phyloP scores from a whole-genome alignment of 2,329 filamentous ascomycete genomes.

The Claviceps sp. region DNA sequence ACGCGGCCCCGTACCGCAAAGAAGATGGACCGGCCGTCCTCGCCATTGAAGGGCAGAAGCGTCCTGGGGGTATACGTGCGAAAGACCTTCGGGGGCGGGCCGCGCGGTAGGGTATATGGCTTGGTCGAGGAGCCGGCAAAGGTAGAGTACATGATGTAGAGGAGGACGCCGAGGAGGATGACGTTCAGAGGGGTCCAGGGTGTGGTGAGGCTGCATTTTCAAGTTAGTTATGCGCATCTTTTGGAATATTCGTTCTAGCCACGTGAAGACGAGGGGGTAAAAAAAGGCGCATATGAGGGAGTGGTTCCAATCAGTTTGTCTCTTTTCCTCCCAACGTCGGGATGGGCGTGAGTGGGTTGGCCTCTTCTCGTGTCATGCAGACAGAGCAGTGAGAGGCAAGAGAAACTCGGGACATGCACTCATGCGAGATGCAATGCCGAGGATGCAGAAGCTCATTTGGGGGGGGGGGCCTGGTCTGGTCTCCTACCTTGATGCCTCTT shows the following conservation, averaged over 20 bases:
- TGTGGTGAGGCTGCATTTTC: conserved; percentile 12
- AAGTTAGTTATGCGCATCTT: too few species aligned
- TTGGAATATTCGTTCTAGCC: neutral
- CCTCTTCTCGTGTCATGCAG: too few species aligned
- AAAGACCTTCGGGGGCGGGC: conserved; percentile 48
- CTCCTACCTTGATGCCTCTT: conserved; percentile 25
- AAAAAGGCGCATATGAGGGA: neutral
- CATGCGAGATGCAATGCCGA: neutral
- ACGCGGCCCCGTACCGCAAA: conserved; percentile 83
- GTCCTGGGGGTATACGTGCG: conserved; percentile 61
- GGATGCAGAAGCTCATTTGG: neutral
- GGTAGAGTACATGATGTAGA: conserved; percentile 43
- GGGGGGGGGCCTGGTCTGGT: neutral
- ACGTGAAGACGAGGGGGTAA: neutral
- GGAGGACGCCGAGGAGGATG: conserved; percentile 40
- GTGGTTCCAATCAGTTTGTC: neutral
- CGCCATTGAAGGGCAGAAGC: conserved; percentile 76
- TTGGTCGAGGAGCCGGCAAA: conserved; percentile 37
- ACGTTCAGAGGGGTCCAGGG: conserved; percentile 50
- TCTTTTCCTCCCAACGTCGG: neutral
- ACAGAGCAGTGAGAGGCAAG: too few species aligned
- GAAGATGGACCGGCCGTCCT: conserved; percentile 61
- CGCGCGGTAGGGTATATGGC: conserved; percentile 30
- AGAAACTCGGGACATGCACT: too few species aligned
- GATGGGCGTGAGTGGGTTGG: neutral